These are phyloP conservation scores for Penicillium occitanis DNA, from an alignment of 2,329 filamentous ascomycete genomes.

Conservation along the genomic window DNA sequence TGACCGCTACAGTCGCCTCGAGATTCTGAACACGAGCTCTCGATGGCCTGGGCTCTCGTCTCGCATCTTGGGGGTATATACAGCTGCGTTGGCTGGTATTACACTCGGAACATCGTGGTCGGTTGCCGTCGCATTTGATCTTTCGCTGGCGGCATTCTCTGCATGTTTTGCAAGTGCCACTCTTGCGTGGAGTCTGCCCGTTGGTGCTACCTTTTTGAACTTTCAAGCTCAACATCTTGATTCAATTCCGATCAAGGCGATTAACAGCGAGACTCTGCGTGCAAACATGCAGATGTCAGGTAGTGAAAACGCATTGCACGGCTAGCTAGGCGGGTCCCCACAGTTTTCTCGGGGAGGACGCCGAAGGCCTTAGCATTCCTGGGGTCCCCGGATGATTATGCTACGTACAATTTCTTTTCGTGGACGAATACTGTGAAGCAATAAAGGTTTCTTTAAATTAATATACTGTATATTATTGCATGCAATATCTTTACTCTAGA, in stretches of 20 bases:
- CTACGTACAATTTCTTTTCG: neutral
- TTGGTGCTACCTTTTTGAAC: neutral
- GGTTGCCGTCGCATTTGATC: constrained; percentile 37
- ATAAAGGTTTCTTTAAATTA: too few relatives aligned
- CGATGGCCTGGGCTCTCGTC: neutral
- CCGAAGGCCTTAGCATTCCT: neutral
- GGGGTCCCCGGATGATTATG: neutral
- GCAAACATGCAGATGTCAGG: neutral
- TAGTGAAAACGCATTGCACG: neutral
- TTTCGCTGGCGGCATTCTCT: constrained; percentile 40
- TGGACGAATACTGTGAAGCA: neutral
- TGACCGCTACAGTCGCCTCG: neutral
- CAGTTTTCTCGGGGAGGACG: neutral
- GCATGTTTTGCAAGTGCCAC: constrained; percentile 29
- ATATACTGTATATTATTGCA: too few relatives aligned
- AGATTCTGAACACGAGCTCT: neutral
- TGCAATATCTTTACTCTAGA: neutral
- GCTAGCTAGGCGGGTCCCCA: neutral
- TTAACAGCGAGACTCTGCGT: neutral
- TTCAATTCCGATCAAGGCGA: neutral
- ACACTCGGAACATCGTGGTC: constrained; percentile 37
- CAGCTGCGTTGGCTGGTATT: constrained; percentile 31
- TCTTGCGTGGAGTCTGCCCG: neutral
- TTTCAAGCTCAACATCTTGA: neutral
- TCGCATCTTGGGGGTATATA: constrained; percentile 37